Conservation (phyloP, 1,284 basidiomycete species). For the Leucoagaricus sp. region DNA sequence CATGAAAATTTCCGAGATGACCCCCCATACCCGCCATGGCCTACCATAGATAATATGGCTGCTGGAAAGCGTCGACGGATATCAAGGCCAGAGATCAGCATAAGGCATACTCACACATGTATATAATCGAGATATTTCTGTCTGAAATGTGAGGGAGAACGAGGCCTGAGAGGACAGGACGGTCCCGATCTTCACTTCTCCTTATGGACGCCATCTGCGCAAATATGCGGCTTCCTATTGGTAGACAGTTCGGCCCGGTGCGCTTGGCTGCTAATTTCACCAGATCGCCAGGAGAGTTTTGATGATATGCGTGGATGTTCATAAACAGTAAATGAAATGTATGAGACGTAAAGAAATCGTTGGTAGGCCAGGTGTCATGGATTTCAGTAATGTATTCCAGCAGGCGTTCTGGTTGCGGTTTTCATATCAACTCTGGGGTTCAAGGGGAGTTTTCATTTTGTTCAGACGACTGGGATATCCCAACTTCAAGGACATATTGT, state of each 20-base stretch:
- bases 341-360: not conserved
- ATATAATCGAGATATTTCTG: too few relatives aligned
- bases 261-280: constrained; percentile 2
- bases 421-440: too few relatives aligned
- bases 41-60: too few relatives aligned
- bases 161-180: not conserved
- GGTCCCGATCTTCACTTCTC: not conserved
- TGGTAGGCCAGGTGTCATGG: not conserved
- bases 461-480: not conserved
- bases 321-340: not conserved
- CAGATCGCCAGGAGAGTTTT: constrained; percentile 2
- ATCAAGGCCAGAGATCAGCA: too few relatives aligned
- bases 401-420: not conserved
- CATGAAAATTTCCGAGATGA: not conserved
- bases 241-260: not conserved
- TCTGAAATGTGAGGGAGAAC: too few relatives aligned
- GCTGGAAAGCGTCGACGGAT: not conserved
- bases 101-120: too few relatives aligned
- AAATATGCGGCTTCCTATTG: constrained; percentile 3
- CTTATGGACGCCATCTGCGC: not conserved
- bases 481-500: too few relatives aligned
- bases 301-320: not conserved
- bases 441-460: too few relatives aligned
- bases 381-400: not conserved
- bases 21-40: not conserved